Evolutionary conservation across 768 basidiomycete species (phyloP), one percentile per base, ranked within the genome.

Genomic region (Lactifluus piperatus): DNA sequence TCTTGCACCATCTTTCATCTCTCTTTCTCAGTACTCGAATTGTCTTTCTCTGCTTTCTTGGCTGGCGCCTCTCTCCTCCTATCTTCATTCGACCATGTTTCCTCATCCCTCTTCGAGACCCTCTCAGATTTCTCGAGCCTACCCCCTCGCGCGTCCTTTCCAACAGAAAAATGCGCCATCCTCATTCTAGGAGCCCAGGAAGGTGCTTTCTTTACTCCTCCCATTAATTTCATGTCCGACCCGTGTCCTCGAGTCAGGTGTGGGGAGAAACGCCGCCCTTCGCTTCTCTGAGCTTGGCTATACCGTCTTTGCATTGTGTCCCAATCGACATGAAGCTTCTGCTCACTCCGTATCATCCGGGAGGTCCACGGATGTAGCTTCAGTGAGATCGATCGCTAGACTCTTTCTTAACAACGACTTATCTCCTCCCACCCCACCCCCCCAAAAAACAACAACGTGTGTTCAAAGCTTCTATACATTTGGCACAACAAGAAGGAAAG

Each of bases 401-500:
- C 22, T 56, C n/a, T 48, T 22, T 47, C 57, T 30, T 41, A 29
- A 49, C 51, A 48, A 2, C n/a, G 32, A 26, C 46, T 54, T 32
- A 54, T 56, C 60, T 45, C 29, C 34, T 49, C 44, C 22, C 22
- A 13, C 43, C 22, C 41, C 41, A 8, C 41, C 20, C 41, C 41
- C 41, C 41, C 20, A 2, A n/a, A 50, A 39, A 26, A 36, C 47
- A 45, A 3, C 32, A 14, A 37, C 46, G 22, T 20, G 1, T 34
- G 0, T 20, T 18, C 4, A 30, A 58, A 71, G 71, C 68, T 72
- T 45, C 67, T 71, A 11, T 71, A 71, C 59, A 65, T 64, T 24
- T 72, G 71, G 71, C 71, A 72, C 58, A 66, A 66, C 54, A 63
- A 64, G 59, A 72, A 70, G 43, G 68, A 70, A 58, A 62, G 65